Evolutionary conservation across 1,284 basidiomycete species (phyloP).

Genomic region (Ustilago trichophora): DNA sequence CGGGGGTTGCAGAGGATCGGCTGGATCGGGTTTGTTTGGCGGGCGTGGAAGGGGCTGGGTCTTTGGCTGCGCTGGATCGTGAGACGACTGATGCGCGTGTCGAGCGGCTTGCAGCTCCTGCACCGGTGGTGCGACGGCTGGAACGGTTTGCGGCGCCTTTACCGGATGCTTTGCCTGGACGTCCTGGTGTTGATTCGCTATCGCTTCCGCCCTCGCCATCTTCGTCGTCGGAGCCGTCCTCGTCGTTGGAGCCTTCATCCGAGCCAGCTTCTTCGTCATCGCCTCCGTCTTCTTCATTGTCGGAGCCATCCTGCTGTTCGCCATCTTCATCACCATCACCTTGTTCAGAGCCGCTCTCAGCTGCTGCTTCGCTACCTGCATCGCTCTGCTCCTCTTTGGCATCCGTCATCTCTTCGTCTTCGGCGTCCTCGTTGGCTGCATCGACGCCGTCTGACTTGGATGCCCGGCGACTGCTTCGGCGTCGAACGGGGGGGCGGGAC

Average conservation of each 20-base stretch:
- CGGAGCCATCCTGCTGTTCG: constrained; percentile 11
- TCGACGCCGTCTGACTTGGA: constrained; percentile 33
- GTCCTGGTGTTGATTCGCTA: constrained; percentile 6
- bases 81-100: constrained; percentile 36
- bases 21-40: constrained; percentile 36
- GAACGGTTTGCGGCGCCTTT: constrained; percentile 10
- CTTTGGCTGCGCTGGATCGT: constrained; percentile 33
- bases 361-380: constrained; percentile 7
- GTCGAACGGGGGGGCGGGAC: constrained; percentile 30
- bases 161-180: constrained; percentile 6
- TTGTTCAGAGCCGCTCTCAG: constrained; percentile 21
- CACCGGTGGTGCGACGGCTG: constrained; percentile 5
- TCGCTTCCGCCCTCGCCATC: constrained; percentile 24
- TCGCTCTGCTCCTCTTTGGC: constrained; percentile 43
- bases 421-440: constrained; percentile 7
- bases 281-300: constrained; percentile 8
- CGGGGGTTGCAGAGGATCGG: constrained; percentile 18
- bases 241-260: constrained; percentile 26
- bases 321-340: constrained; percentile 25
- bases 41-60: constrained; percentile 22
- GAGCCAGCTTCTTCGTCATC: constrained; percentile 27
- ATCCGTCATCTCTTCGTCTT: constrained; percentile 40
- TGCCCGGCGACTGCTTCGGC: constrained; percentile 35
- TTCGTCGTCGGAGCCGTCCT: constrained; percentile 22
- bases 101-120: constrained; percentile 11